Conservation (phyloP, 768 basidiomycete species). For the Suillus subluteus region DNA sequence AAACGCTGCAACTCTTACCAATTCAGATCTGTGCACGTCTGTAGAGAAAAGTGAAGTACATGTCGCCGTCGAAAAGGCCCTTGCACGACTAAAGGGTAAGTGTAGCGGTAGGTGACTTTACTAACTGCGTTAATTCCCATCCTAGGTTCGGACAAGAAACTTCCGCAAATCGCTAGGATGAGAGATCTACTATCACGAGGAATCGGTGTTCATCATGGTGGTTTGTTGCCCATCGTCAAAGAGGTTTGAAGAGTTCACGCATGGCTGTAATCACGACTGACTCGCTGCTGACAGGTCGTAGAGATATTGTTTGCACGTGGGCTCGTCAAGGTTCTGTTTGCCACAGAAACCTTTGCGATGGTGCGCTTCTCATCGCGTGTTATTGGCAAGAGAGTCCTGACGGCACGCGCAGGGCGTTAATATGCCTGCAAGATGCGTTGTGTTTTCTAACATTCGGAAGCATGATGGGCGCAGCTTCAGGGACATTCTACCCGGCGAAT, state of each 20-base stretch:
- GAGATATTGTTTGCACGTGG: conserved; percentile 96
- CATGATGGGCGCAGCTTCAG: conserved; percentile 94
- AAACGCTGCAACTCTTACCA: conserved; percentile 87
- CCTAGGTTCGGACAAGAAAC: conserved; percentile 84
- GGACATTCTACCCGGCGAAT: conserved; percentile 88
- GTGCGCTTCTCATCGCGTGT: conserved; percentile 43
- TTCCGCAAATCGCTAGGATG: conserved; percentile 94
- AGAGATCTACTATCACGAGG: conserved; percentile 87
- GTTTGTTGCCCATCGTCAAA: conserved; percentile 94
- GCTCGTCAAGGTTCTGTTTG: conserved; percentile 94
- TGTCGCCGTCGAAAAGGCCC: conserved; percentile 88
- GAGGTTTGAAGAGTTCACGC: conserved; percentile 57
- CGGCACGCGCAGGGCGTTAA: conserved; percentile 80
- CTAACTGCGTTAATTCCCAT: conserved; percentile 12
- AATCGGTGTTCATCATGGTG: conserved; percentile 97
- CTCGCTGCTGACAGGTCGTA: conserved; percentile 64
- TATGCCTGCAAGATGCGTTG: conserved; percentile 98
- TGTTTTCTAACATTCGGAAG: conserved; percentile 93
- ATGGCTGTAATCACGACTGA: background rate
- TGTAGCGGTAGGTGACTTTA: conserved; percentile 12
- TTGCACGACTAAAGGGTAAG: conserved; percentile 88
- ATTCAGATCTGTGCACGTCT: conserved; percentile 84
- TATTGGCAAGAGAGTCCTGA: conserved; percentile 18
- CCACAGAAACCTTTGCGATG: conserved; percentile 99
- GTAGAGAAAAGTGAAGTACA: conserved; percentile 98